Percentiles rank a stretch among this genome's conserved stretches.
phyloP scores from a whole-genome alignment of 805 yeast genomes.

The Saturnispora serradocipensis region DNA sequence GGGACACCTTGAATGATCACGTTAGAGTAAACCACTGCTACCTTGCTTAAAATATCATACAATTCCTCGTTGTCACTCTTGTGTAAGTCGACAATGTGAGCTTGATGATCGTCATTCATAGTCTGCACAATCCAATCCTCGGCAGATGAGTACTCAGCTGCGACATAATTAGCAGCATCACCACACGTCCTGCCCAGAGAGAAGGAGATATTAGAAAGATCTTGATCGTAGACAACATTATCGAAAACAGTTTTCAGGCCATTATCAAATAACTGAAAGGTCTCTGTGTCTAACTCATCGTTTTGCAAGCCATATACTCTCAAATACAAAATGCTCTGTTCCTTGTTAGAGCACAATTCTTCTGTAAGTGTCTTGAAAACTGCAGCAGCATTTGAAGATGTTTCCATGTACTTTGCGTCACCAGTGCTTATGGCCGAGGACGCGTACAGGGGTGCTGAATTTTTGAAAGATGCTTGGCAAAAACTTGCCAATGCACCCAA shows the following conservation, averaged over 20 bases:
- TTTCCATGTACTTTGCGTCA: conserved; percentile 15
- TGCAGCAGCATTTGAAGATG: background rate
- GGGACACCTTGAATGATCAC: conserved; percentile 25
- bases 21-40: conserved; percentile 11
- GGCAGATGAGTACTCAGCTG: too few species aligned
- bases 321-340: conserved; percentile 12
- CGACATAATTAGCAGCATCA: too few species aligned
- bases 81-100: background rate
- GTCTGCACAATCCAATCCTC: background rate
- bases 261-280: conserved; percentile 7
- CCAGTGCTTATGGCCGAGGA: conserved; percentile 8
- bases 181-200: too few species aligned
- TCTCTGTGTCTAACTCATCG: conserved; percentile 11
- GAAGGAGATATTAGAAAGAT: background rate
- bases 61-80: conserved; percentile 4
- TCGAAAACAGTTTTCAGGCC: conserved; percentile 12
- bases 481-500: background rate
- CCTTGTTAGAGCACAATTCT: conserved; percentile 12
- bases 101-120: conserved; percentile 6
- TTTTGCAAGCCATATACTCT: conserved; percentile 17
- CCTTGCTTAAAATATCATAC: conserved; percentile 11
- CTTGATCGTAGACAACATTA: conserved; percentile 18
- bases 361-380: conserved; percentile 3
- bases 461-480: conserved; percentile 10
- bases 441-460: conserved; percentile 26